Evolutionary conservation across 352 stramenopile species (phyloP).

Genomic region (Pythium angustatum): DNA sequence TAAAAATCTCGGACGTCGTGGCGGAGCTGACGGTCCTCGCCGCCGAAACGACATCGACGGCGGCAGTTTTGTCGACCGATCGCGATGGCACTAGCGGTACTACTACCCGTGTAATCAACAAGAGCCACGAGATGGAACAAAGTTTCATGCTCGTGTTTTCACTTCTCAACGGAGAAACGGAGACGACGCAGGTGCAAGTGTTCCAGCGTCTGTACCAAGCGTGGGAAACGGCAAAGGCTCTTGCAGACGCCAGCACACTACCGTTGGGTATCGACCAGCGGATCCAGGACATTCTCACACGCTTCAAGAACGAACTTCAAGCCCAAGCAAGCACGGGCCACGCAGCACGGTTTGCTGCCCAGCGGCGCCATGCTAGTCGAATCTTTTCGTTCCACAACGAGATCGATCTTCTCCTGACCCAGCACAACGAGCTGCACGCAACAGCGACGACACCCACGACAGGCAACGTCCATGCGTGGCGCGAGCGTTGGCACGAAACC

Average conservation of each 20-base stretch:
- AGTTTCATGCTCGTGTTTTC: neutral
- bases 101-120: neutral
- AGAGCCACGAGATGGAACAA: neutral
- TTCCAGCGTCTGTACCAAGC: neutral
- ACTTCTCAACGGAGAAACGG: neutral
- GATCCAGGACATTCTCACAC: neutral
- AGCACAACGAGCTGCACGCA: neutral
- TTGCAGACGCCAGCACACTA: too few species aligned
- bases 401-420: neutral
- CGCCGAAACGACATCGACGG: neutral
- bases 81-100: too few species aligned
- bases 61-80: neutral
- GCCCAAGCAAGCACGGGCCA: neutral
- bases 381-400: constrained; percentile 15
- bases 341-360: neutral
- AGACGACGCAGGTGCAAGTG: neutral
- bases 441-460: neutral
- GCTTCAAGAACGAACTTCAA: constrained; percentile 2
- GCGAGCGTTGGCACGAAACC: neutral
- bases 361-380: neutral
- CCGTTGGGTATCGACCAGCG: neutral
- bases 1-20: constrained; percentile 15
- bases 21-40: constrained; percentile 3
- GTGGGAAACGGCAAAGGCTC: neutral
- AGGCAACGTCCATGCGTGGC: too few species aligned